A percentile compares a stretch with the other conserved stretches of the same genome.
Evolutionary conservation across 768 basidiomycete species (phyloP).

Genomic region (Sarcomyxa edulis): DNA sequence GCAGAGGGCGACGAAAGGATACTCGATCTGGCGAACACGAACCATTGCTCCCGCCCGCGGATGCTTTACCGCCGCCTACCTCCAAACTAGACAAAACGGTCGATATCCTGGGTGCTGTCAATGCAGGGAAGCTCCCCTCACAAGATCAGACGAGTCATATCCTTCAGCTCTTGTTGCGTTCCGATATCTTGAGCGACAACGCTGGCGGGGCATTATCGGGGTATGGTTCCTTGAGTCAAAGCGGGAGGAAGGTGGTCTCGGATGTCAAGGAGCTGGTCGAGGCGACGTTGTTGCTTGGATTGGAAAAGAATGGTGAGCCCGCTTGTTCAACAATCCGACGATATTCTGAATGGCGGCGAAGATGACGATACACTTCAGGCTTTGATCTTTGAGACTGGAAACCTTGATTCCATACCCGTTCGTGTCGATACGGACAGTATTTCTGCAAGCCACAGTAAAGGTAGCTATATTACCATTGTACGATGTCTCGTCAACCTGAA

Average conservation of each 20-base stretch:
- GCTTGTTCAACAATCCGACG: too few relatives aligned
- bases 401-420: constrained; percentile 13
- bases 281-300: constrained; percentile 24
- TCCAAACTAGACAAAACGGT: constrained; percentile 24
- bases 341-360: too few relatives aligned
- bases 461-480: too few relatives aligned
- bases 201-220: constrained; percentile 7
- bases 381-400: constrained; percentile 22
- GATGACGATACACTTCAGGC: constrained; percentile 34
- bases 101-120: constrained; percentile 29
- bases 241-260: constrained; percentile 20
- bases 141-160: constrained; percentile 27
- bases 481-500: too few relatives aligned
- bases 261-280: constrained; percentile 25
- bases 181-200: constrained; percentile 18
- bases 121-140: constrained; percentile 33
- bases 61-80: constrained; percentile 4
- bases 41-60: constrained; percentile 13
- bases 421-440: constrained; percentile 12
- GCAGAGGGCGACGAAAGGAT: neutral
- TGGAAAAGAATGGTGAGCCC: constrained; percentile 32
- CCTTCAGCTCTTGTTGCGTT: constrained; percentile 19
- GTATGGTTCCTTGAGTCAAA: constrained; percentile 22
- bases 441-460: constrained; percentile 10
- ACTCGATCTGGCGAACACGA: constrained; percentile 9